These are phyloP conservation scores for Kwoniella sp. DNA, from an alignment of 768 basidiomycete genomes.

Conservation along the genomic window DNA sequence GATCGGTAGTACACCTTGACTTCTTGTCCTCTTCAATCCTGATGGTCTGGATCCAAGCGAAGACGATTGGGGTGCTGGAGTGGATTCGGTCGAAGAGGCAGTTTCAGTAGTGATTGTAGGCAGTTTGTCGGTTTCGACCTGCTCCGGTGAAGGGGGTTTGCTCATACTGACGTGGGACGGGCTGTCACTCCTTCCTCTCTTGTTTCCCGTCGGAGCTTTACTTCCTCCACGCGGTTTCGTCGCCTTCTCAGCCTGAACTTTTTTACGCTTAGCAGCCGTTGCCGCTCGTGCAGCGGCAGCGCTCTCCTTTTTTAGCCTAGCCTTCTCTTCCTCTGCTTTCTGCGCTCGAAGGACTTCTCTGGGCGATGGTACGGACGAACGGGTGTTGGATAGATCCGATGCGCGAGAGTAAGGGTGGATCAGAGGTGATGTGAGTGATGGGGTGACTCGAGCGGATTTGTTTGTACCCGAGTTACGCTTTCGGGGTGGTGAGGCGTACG, in stretches of 20 bases:
- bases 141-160: constrained; percentile 11
- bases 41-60: background rate
- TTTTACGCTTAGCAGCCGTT: constrained; percentile 22
- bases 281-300: constrained; percentile 30
- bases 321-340: constrained; percentile 29
- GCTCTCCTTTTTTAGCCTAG: constrained; percentile 23
- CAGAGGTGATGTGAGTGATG: constrained; percentile 5
- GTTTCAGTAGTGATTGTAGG: constrained; percentile 10
- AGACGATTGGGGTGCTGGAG: constrained; percentile 7
- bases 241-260: background rate
- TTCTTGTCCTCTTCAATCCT: constrained; percentile 35
- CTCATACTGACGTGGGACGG: background rate
- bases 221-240: background rate
- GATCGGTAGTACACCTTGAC: constrained; percentile 25
- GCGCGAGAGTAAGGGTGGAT: constrained; percentile 33
- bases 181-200: constrained; percentile 11
- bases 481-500: constrained; percentile 8
- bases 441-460: background rate
- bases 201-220: background rate
- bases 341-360: constrained; percentile 21
- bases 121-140: background rate
- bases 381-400: constrained; percentile 29
- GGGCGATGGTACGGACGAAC: constrained; percentile 34
- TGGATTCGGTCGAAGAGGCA: constrained; percentile 11
- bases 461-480: background rate